A percentile compares a stretch with the other conserved stretches of the same genome.
phyloP scores from a whole-genome alignment of 345 rosid genomes.

The Iberis pinnata region DNA sequence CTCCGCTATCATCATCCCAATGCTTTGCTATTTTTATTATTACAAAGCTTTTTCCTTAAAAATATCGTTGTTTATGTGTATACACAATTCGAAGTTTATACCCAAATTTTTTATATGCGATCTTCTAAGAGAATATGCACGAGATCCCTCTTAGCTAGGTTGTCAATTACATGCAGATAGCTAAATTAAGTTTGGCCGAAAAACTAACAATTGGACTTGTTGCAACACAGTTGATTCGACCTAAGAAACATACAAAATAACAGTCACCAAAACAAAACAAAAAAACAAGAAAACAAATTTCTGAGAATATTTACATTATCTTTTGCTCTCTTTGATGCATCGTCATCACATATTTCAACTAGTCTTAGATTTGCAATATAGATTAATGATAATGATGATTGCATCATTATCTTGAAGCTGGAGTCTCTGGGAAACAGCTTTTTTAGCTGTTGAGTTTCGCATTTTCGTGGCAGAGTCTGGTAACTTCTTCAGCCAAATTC shows the following conservation, averaged over 20 bases:
- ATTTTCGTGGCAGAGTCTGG: constrained; percentile 73
- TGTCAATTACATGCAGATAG: not conserved
- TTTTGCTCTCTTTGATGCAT: not conserved
- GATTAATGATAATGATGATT: constrained; percentile 4
- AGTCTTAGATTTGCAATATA: constrained; percentile 3
- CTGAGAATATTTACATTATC: constrained; percentile 24
- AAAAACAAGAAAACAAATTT: constrained; percentile 5
- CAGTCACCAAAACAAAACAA: no score
- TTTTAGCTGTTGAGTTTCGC: constrained; percentile 44
- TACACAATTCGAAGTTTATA: no score
- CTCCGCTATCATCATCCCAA: constrained; percentile 9
- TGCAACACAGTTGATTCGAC: constrained; percentile 1
- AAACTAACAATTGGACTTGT: not conserved
- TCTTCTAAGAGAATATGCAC: constrained; percentile 5
- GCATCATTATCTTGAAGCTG: constrained; percentile 19
- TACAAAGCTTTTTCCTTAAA: not conserved
- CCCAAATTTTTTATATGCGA: not conserved
- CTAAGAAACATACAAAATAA: constrained; percentile 6
- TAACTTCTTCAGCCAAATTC: constrained; percentile 89
- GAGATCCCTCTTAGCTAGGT: not conserved
- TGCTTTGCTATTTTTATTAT: not conserved
- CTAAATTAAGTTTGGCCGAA: not conserved
- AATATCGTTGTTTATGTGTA: no score
- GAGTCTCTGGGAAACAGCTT: constrained; percentile 3
- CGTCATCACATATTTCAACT: constrained; percentile 8